Percentiles rank a stretch among this genome's conserved stretches.
These are phyloP conservation scores for Aureobasidium subglaciale DNA, from an alignment of 2,329 filamentous ascomycete genomes.

Conservation along the genomic window DNA sequence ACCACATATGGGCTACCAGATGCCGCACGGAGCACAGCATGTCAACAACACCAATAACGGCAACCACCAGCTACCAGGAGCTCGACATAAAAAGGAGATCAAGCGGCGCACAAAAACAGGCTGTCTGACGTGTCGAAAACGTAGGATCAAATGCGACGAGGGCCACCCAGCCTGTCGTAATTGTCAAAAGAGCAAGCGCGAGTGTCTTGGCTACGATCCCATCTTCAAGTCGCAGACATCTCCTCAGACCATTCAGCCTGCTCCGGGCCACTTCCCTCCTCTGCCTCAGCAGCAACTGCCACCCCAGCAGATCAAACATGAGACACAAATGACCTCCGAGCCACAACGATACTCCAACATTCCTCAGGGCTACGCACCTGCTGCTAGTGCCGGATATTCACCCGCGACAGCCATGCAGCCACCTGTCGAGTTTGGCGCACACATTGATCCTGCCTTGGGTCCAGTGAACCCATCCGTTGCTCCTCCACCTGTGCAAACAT, in stretches of 20 bases:
- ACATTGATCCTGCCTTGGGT: conserved; percentile 25
- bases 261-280: conserved; percentile 41
- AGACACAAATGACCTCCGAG: conserved; percentile 23
- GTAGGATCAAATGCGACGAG: conserved; percentile 96
- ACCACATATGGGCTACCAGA: conserved; percentile 45
- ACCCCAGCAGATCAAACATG: conserved; percentile 24
- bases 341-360: conserved; percentile 28
- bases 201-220: conserved; percentile 79
- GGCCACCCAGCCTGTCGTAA: conserved; percentile 80
- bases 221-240: conserved; percentile 71
- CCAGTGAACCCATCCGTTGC: conserved; percentile 27
- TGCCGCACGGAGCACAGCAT: conserved; percentile 40
- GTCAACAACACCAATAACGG: too few species aligned
- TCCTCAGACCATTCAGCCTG: conserved; percentile 65
- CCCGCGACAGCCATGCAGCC: conserved; percentile 14
- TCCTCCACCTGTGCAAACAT: conserved; percentile 21
- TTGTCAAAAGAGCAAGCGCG: conserved; percentile 81
- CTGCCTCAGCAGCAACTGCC: conserved; percentile 21
- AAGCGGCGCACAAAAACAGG: conserved; percentile 69
- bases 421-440: conserved; percentile 9
- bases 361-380: conserved; percentile 38
- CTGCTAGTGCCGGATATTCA: conserved; percentile 25
- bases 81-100: conserved; percentile 65
- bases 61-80: conserved; percentile 52
- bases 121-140: conserved; percentile 78